phyloP scores from a whole-genome alignment of 331 rosid species.

The Saraca asoca region DNA sequence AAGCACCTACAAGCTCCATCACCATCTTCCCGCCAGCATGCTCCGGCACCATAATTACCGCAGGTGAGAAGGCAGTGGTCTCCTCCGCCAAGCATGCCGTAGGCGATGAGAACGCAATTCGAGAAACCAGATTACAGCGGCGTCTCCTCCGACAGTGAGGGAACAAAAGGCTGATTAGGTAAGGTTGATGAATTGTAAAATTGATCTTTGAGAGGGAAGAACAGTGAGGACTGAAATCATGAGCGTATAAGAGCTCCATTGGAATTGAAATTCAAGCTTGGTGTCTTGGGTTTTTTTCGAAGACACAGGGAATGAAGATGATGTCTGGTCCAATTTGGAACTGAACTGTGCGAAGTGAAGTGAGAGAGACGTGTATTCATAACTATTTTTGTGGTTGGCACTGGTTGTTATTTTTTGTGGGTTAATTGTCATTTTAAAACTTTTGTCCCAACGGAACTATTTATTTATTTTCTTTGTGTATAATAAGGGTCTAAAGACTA shows the following conservation, averaged over 20 bases:
- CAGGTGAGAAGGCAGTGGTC: not conserved
- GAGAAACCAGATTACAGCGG: not conserved
- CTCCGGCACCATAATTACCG: conserved; percentile 33
- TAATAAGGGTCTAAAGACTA: no score
- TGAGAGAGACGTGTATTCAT: not conserved
- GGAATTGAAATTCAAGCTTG: not conserved
- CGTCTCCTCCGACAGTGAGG: conserved; percentile 13
- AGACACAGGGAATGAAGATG: no score
- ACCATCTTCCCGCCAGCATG: conserved; percentile 77
- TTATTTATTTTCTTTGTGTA: no score
- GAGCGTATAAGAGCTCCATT: not conserved
- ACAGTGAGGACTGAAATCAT: not conserved
- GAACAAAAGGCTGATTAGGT: not conserved
- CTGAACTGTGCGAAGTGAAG: not conserved
- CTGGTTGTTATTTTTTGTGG: no score
- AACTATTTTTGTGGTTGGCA: not conserved
- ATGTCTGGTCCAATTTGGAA: not conserved
- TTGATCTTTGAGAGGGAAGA: not conserved
- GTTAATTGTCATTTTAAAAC: no score
- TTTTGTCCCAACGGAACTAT: no score
- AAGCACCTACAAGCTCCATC: conserved; percentile 89
- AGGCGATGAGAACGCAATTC: not conserved
- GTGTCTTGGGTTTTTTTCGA: no score
- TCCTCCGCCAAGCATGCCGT: conserved; percentile 32
- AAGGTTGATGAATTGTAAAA: not conserved